Evolutionary conservation across 2,329 filamentous ascomycete genomes (phyloP), one percentile per base, ranked within the genome.

Genomic region (Aspergillus uvarum): DNA sequence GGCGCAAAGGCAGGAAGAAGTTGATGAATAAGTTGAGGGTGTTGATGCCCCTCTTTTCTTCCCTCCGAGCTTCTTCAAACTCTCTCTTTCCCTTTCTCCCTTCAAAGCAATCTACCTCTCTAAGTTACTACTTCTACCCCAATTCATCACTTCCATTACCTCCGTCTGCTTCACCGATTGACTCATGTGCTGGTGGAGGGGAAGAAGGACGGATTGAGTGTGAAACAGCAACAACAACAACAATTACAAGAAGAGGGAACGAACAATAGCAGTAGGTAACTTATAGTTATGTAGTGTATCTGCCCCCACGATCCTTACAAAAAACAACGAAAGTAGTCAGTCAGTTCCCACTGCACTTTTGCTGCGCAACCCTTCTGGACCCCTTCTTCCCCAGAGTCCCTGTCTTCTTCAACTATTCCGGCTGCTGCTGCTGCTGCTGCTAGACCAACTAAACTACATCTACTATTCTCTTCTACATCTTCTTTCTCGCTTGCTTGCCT

Each of bases 401-500:
- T 35, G 5, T 12, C 12, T 16, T 24, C 26, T 16, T 55, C 26
- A 26, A 19, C 42, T 47, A 11, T 16, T 48, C 24, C 38, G 11
- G 26, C 53, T 51, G 42, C 24, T 52, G 19, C 24, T 56, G 44
- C 35, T 44, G 38, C 35, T 29, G 55, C 24, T 53, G 42, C 32
- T 35, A 35, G 32, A 35, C 32, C 12, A 35, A 11, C 32, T 16
- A 35, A 35, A 35, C 32, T 35, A 16, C 38, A 29, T 54, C 42
- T 53, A 50, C 5, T 58, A 3, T 29, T 38, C 19, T 53, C 32
- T 59, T 59, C 38, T 38, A 50, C 48, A 47, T 57, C 35, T 47
- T 49, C 26, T 42, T 50, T 59, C 32, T 58, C 60, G 56, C 42
- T 53, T 54, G 60, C 58, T 44, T 59, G 57, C 55, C 55, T 63